Evolutionary conservation across 768 basidiomycete genomes (phyloP).

Genomic region (Tulasnella sp.): DNA sequence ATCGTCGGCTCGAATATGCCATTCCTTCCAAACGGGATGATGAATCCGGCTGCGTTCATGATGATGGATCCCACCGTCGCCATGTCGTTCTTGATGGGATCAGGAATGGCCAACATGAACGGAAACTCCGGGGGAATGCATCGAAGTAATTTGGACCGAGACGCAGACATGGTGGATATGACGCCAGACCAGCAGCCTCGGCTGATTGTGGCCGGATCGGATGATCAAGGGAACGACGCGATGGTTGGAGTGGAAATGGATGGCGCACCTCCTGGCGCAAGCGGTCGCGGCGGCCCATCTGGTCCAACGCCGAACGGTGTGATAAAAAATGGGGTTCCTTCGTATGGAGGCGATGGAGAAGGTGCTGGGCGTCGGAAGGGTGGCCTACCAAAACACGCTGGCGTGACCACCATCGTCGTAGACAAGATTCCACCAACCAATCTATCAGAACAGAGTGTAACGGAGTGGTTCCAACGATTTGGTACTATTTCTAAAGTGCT

Average conservation of each 20-base stretch:
- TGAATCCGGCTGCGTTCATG: conserved; percentile 40
- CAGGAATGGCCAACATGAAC: neutral
- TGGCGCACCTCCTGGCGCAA: neutral
- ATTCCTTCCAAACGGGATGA: conserved; percentile 32
- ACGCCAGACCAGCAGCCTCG: conserved; percentile 3
- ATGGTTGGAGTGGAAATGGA: neutral
- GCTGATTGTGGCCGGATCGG: neutral
- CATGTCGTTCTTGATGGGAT: conserved; percentile 32
- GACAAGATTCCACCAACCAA: conserved; percentile 88
- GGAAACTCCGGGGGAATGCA: conserved; percentile 10
- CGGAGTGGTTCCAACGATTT: conserved; percentile 83
- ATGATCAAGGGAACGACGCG: neutral
- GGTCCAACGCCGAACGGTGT: conserved; percentile 22
- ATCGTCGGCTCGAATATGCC: conserved; percentile 38
- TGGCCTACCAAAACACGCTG: conserved; percentile 51
- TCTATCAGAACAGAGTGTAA: conserved; percentile 64
- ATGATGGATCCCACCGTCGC: conserved; percentile 47
- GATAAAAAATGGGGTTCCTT: conserved; percentile 36
- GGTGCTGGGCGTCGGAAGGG: conserved; percentile 22
- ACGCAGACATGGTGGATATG: conserved; percentile 14
- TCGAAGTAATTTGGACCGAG: conserved; percentile 26
- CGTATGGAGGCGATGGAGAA: conserved; percentile 40
- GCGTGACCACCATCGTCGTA: conserved; percentile 71
- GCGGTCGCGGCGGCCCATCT: conserved; percentile 19
- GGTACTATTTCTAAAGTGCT: conserved; percentile 89